Evolutionary conservation across 2,329 filamentous ascomycete genomes (phyloP), one percentile per base, ranked within the genome.

Genomic region (Neonectria sp.): DNA sequence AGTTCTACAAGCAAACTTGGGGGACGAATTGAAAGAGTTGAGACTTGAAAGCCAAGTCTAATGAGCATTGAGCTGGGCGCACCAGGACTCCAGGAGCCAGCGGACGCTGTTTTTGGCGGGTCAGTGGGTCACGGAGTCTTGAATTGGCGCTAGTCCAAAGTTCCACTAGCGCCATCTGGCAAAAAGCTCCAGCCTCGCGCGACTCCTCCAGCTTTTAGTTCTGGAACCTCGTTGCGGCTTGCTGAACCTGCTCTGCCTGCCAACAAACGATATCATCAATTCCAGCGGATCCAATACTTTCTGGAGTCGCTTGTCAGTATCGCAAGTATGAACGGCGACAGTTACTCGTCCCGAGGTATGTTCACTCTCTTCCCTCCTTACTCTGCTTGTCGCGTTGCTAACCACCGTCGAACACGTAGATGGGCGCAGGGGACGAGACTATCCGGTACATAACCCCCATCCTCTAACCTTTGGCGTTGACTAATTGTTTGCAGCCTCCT

Each of bases 271-370:
- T 55, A 46, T 68, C 60, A 74, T 76, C 75, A 75, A 67, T 73
- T 68, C 62, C 58, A 62, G 67, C 68, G 68, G 67, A 48, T 43
- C 27, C 37, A 29, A 37, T 40, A 29, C 55, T 63, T 65, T 67
- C 65, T 65, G 58, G 57, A 68, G 65, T 68, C 68, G 67, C 61
- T 68, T 68, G 45, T 68, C 60, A 69, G 61, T 67, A 69, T 70
- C 69, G 55, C 53, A 63, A 89, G 68, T 67, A 96, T 96, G 93
- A 95, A 95, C 92, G 93, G 93, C 79, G 93, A 95, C 81, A 92
- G 86, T 81, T 95, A 95, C 82, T 90, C 90, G 78, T 90, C 92
- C 75, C 89, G 93, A 89, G 93, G 93, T 93, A 85, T 81, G 85
- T 78, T 73, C 31, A 17, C 25, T 17, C 21, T 24, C 33, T 21